Evolutionary conservation across 768 basidiomycete genomes (phyloP).

Genomic region (Filobasidium wieringae): DNA sequence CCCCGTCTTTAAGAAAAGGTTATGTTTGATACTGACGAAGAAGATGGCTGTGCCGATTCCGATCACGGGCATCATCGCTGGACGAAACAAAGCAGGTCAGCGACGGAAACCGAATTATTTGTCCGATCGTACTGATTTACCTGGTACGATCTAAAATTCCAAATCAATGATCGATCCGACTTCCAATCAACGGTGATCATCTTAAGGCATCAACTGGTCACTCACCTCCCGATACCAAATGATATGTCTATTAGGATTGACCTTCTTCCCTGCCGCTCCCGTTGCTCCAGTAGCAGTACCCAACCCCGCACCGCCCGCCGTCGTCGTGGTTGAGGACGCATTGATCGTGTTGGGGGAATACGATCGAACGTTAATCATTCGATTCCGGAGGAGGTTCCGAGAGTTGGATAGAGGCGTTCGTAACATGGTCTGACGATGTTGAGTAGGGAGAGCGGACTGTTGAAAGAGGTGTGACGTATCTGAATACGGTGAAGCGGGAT

Average conservation of each 20-base stretch:
- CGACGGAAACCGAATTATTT: background rate
- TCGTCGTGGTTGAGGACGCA: no score
- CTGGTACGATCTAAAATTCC: background rate
- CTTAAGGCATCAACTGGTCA: background rate
- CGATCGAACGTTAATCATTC: no score
- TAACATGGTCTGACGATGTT: no score
- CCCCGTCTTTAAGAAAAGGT: background rate
- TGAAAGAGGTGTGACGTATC: no score
- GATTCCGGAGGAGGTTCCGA: no score
- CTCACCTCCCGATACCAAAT: slow-evolving; percentile 35
- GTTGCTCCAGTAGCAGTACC: background rate
- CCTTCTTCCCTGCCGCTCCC: slow-evolving; percentile 6
- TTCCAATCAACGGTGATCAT: background rate
- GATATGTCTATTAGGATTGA: slow-evolving; percentile 25
- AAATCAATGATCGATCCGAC: background rate
- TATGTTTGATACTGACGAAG: slow-evolving; percentile 5
- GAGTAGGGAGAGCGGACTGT: no score
- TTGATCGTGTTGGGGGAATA: no score
- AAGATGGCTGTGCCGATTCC: slow-evolving; percentile 5
- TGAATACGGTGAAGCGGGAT: no score
- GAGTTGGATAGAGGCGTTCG: no score
- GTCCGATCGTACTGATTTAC: background rate
- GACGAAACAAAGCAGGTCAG: background rate
- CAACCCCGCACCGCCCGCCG: background rate
- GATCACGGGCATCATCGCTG: slow-evolving; percentile 9